These are phyloP conservation scores for Termitomyces titanicus DNA, from an alignment of 768 basidiomycete genomes.

Conservation along the genomic window DNA sequence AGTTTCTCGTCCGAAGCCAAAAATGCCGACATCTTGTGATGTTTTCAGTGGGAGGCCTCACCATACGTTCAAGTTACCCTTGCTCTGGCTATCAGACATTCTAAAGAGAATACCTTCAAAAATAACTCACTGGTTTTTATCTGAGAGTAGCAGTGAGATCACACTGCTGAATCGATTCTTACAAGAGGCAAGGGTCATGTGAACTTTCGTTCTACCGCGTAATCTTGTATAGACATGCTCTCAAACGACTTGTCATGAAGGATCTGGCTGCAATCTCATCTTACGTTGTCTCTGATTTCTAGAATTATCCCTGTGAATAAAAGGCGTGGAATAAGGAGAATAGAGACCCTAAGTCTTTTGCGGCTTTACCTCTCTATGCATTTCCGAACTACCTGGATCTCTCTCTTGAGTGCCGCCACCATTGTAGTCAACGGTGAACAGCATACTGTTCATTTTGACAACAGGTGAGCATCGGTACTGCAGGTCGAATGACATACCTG, in stretches of 20 bases:
- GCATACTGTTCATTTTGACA: conserved; percentile 35
- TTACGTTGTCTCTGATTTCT: not conserved
- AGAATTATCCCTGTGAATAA: not conserved
- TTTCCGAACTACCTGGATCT: conserved; percentile 12
- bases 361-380: not conserved
- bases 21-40: too few species aligned
- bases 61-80: too few species aligned
- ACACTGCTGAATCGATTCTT: not conserved
- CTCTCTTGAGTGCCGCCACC: conserved; percentile 16
- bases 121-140: not conserved
- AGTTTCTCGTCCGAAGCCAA: too few species aligned
- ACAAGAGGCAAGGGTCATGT: too few species aligned
- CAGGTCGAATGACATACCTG: not conserved
- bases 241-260: not conserved
- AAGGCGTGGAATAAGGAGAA: not conserved
- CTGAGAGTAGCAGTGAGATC: not conserved
- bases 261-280: not conserved
- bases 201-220: too few species aligned
- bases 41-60: too few species aligned
- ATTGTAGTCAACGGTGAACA: conserved; percentile 24
- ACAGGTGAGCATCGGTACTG: conserved; percentile 17
- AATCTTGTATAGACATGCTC: too few species aligned
- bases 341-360: too few species aligned
- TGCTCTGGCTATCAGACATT: too few species aligned
- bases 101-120: not conserved